Percentiles rank a stretch among this genome's conserved stretches.
Conservation (phyloP, 108 stramenopile genomes). For the Nitzschia sp. region DNA sequence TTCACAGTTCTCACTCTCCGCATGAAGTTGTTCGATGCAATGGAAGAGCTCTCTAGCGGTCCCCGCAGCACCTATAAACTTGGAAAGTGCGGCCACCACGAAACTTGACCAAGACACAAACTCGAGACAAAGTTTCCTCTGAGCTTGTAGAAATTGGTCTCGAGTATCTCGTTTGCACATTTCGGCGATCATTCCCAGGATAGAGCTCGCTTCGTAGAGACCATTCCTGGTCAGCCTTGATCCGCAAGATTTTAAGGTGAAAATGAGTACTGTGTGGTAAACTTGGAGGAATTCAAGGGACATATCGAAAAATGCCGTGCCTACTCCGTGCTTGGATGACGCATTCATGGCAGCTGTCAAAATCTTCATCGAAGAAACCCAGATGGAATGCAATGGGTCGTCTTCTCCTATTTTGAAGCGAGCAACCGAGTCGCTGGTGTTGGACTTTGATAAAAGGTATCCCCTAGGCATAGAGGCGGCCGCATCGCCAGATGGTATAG, state of each 20-base stretch:
- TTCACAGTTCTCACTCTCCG: conserved; percentile 24
- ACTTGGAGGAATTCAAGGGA: conserved; percentile 31
- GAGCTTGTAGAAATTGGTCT: conserved; percentile 9
- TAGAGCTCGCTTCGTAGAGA: conserved; percentile 26
- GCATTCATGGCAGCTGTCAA: conserved; percentile 17
- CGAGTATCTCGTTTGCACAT: conserved; percentile 23
- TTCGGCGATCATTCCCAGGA: conserved; percentile 28
- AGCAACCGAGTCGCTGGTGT: background rate
- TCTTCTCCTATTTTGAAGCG: conserved; percentile 6
- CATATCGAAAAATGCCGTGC: conserved; percentile 16
- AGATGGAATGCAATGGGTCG: conserved; percentile 35
- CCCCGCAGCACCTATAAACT: conserved; percentile 64
- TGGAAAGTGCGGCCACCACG: conserved; percentile 19
- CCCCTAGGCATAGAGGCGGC: conserved; percentile 16
- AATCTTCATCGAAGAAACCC: conserved; percentile 40
- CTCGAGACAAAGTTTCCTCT: conserved; percentile 15
- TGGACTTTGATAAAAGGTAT: conserved; percentile 15
- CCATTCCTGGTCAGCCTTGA: conserved; percentile 18
- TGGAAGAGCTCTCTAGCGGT: conserved; percentile 64
- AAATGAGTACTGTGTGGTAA: conserved; percentile 12
- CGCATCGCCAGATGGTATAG: background rate
- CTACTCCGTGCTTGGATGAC: background rate
- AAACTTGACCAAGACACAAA: conserved; percentile 14
- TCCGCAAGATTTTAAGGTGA: conserved; percentile 26
- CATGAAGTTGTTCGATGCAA: conserved; percentile 40